A percentile compares a stretch with the other conserved stretches of the same genome.
These are phyloP conservation scores for Ceriops zippeliana DNA, from an alignment of 345 rosid species.

Conservation along the genomic window DNA sequence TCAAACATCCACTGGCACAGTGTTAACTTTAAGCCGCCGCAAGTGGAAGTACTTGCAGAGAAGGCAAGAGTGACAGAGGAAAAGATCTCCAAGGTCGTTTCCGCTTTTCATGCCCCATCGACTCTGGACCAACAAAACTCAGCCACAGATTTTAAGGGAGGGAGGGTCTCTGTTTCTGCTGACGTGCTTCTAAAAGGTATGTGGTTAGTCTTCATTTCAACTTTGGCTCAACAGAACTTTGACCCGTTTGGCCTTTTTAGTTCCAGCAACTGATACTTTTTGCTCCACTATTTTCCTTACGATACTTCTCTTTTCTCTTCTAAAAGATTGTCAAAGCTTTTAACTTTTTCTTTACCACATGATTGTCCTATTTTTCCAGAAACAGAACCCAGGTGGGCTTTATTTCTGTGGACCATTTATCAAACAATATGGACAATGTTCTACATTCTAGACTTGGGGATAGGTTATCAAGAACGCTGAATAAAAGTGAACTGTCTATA, in stretches of 20 bases:
- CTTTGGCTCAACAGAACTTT: constrained; percentile 10
- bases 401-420: not conserved
- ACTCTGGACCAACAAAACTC: constrained; percentile 34
- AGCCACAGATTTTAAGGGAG: constrained; percentile 34
- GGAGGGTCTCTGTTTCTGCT: constrained; percentile 33
- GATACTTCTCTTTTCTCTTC: constrained; percentile 16
- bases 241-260: constrained; percentile 10
- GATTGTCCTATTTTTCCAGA: not conserved
- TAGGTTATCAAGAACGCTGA: no score
- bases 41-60: constrained; percentile 50
- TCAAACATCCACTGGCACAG: constrained; percentile 33
- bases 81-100: constrained; percentile 30
- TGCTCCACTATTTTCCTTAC: constrained; percentile 11
- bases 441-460: not conserved
- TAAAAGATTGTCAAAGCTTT: constrained; percentile 12
- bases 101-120: constrained; percentile 34
- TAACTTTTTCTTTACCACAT: constrained; percentile 18
- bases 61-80: constrained; percentile 63
- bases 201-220: constrained; percentile 1
- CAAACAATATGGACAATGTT: not conserved
- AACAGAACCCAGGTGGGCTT: constrained; percentile 6
- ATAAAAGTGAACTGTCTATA: no score
- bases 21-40: constrained; percentile 38
- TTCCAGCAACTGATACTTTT: constrained; percentile 5
- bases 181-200: constrained; percentile 68